phyloP scores from a whole-genome alignment of 169 alveolate genomes.

The Eimeria sp. region DNA sequence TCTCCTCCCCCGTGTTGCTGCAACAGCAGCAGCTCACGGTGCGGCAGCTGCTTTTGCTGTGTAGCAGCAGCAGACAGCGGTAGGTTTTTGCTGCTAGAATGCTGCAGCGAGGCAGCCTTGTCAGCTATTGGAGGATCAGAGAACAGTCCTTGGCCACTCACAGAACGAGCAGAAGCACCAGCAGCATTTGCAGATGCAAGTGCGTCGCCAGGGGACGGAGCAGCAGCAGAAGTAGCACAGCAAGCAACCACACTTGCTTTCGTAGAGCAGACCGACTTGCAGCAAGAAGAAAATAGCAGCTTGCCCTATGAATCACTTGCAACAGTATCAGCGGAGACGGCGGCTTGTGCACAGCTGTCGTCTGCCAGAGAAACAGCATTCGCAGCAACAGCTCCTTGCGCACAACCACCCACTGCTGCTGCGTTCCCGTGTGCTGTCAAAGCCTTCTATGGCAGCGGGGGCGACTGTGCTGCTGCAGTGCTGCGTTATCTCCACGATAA shows the following conservation, averaged over 20 bases:
- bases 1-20: slow-evolving; percentile 64
- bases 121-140: slow-evolving; percentile 61
- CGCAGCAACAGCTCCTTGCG: slow-evolving; percentile 12
- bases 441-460: slow-evolving; percentile 46
- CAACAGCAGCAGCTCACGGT: slow-evolving; percentile 18
- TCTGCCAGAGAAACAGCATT: not conserved
- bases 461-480: slow-evolving; percentile 40
- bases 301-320: not conserved
- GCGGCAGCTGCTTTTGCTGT: slow-evolving; percentile 74
- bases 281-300: not conserved
- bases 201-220: slow-evolving; percentile 21
- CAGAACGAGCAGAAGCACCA: slow-evolving; percentile 2
- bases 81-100: slow-evolving; percentile 33
- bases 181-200: slow-evolving; percentile 8
- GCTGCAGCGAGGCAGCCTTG: slow-evolving; percentile 73
- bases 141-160: slow-evolving; percentile 52
- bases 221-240: slow-evolving; percentile 29
- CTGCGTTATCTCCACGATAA: slow-evolving; percentile 30
- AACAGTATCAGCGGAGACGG: slow-evolving; percentile 24
- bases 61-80: slow-evolving; percentile 68
- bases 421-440: slow-evolving; percentile 35
- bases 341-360: not conserved
- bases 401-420: not conserved
- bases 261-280: not conserved
- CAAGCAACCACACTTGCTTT: not conserved